Evolutionary conservation across 257 asterid genomes (phyloP).

Genomic region (Rhazya stricta): DNA sequence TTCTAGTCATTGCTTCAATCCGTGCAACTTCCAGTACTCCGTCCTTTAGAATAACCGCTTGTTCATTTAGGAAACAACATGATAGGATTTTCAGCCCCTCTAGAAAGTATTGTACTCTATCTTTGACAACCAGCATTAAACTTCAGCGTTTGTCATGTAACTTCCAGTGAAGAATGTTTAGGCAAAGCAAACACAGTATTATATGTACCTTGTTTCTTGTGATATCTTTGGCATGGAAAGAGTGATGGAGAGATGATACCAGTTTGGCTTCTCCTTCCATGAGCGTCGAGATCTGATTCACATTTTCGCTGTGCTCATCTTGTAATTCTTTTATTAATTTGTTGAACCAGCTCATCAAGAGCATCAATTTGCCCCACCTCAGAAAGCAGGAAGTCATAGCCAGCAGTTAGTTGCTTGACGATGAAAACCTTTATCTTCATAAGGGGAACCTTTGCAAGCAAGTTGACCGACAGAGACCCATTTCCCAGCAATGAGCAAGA

Average conservation of each 20-base stretch:
- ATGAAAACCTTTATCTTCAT: conserved; percentile 9
- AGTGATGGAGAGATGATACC: not conserved
- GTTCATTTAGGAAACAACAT: not conserved
- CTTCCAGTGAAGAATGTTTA: no score
- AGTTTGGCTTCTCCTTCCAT: not conserved
- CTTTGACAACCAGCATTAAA: not conserved
- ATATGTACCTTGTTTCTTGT: not conserved
- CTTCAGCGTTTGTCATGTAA: no score
- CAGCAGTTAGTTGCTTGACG: not conserved
- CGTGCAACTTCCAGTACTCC: not conserved
- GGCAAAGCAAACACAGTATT: not conserved
- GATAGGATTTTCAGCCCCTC: not conserved
- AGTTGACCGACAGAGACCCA: not conserved
- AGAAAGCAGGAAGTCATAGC: not conserved
- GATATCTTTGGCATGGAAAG: not conserved
- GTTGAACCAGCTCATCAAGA: not conserved
- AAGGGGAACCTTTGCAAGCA: conserved; percentile 14
- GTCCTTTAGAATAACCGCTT: not conserved
- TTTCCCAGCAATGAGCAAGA: not conserved
- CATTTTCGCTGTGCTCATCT: not conserved
- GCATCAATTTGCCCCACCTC: not conserved
- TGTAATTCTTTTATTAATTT: not conserved
- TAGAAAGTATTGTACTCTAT: not conserved
- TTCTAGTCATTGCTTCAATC: not conserved
- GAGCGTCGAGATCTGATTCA: not conserved